Evolutionary conservation across 2,329 filamentous ascomycete genomes (phyloP).

Genomic region (Daldinia sp.): DNA sequence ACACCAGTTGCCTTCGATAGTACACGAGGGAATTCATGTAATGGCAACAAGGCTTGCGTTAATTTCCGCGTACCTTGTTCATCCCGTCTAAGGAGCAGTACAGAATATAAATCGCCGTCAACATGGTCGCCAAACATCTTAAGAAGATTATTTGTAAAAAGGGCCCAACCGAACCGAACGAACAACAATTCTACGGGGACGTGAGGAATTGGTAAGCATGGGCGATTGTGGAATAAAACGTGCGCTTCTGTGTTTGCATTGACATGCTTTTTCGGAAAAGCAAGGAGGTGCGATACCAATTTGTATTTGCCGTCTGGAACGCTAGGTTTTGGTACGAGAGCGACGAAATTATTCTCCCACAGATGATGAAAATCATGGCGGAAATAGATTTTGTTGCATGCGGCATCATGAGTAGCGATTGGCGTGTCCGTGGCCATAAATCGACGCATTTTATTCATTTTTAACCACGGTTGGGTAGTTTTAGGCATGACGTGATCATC

Average conservation of each 20-base stretch:
- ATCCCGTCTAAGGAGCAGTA: neutral
- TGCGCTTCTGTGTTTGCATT: neutral
- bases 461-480: neutral
- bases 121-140: neutral
- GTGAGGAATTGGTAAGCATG: neutral
- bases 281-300: neutral
- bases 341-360: neutral
- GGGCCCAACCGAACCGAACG: neutral
- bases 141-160: neutral
- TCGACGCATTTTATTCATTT: neutral
- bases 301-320: neutral
- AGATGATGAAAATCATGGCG: neutral
- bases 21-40: no score
- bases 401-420: neutral
- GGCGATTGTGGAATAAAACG: neutral
- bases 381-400: neutral
- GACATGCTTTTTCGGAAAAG: neutral
- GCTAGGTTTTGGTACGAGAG: neutral
- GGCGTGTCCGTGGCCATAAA: neutral
- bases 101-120: neutral
- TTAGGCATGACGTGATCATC: neutral
- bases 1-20: neutral
- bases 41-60: no score
- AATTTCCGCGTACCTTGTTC: neutral
- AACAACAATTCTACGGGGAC: neutral